Evolutionary conservation across 2,329 filamentous ascomycete genomes (phyloP), one percentile per base, ranked within the genome.

Genomic region (Curvularia spicifera): DNA sequence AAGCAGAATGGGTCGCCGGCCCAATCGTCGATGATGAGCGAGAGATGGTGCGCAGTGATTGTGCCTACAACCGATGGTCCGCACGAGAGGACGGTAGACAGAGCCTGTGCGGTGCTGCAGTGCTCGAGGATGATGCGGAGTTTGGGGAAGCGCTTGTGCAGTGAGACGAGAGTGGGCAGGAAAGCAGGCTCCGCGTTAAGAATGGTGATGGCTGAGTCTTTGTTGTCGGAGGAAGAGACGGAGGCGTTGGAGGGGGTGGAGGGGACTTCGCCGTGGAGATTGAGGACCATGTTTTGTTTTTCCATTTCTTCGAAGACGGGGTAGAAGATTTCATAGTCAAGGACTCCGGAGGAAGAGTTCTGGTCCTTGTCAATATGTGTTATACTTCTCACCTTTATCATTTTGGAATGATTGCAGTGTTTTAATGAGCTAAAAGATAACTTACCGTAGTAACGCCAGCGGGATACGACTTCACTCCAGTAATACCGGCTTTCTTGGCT

Each of bases 301-400:
- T 97, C 90, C 93, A 98, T 97, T 64, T 91, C 90, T n/a, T 84
- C 85, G 72, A 98, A 96, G 13, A 94, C 90, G 6, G 87, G 85
- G 72, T 90, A 90, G 78, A 91, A 94, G 31, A 83, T 79, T 59
- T 87, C 86, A 70, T 91, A 86, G 56, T 87, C 85, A 15, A 89
- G 80, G 24, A 93, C 90, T 12, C 91, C 91, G 26, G 85, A 86
- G 35, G 82, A 81, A 4, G 84, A 87, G 71, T 88, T 87, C 65
- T 74, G 33, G 3, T 10, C 18, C 6, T 15, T 43, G 35, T 37
- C 6, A 37, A 37, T 5, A 18, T 37, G 7, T 3, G 13, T 18
- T 9, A 5, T 15, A 5, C 9, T 37, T 18, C 1, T 37, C 4
- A 4, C 8, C 1, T 37, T n/a, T 3, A 18, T 15, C 35, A 18